Evolutionary conservation across 2,329 filamentous ascomycete species (phyloP).

Genomic region (Arthrobotrys entomopaga): DNA sequence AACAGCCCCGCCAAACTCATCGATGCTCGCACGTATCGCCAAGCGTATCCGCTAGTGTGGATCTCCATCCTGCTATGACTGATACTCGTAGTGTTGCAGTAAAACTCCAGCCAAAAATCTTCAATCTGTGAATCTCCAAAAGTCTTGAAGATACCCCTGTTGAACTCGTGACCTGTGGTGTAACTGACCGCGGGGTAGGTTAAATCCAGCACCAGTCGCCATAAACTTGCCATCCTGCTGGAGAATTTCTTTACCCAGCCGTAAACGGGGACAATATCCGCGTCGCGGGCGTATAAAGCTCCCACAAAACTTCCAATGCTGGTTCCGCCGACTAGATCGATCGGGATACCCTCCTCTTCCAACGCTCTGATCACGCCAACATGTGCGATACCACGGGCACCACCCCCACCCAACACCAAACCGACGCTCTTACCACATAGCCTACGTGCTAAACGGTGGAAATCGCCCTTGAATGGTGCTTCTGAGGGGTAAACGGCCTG

Average conservation of each 20-base stretch:
- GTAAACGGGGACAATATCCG: constrained; percentile 96
- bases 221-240: constrained; percentile 98
- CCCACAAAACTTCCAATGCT: constrained; percentile 97
- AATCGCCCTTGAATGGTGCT: constrained; percentile 93
- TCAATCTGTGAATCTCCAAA: constrained; percentile 98
- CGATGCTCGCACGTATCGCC: constrained; percentile 94
- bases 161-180: constrained; percentile 98
- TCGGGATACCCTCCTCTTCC: constrained; percentile 94
- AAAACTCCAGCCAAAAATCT: constrained; percentile 98
- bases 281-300: constrained; percentile 92
- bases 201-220: constrained; percentile 95
- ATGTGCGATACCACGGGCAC: constrained; percentile 89
- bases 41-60: constrained; percentile 95
- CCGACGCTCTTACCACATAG: constrained; percentile 95
- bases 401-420: constrained; percentile 90
- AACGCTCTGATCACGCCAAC: constrained; percentile 93
- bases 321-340: constrained; percentile 93
- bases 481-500: constrained; percentile 92
- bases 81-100: constrained; percentile 99
- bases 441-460: constrained; percentile 87
- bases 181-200: constrained; percentile 96
- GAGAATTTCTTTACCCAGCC: constrained; percentile 97
- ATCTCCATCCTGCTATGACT: constrained; percentile 91
- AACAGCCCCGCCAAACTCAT: constrained; percentile 95
- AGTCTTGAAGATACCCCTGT: constrained; percentile 97